Evolutionary conservation across 176 grass and related monocot species (phyloP).

Genomic region (Bothriochloa decipiens): DNA sequence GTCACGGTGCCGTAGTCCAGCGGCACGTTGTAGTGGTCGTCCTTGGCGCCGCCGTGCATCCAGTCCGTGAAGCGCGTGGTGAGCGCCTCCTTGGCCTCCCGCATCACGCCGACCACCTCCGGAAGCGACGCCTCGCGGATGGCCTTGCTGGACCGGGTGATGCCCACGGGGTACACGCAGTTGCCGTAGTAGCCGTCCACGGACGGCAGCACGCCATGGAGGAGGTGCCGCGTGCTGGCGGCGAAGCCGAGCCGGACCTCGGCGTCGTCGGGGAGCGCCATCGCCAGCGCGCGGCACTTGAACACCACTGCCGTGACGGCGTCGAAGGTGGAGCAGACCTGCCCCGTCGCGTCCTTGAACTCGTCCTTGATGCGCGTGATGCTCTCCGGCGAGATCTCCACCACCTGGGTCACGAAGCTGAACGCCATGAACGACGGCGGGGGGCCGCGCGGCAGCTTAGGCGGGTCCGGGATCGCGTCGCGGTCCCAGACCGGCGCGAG

Average conservation of each 20-base stretch:
- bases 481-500: slow-evolving; percentile 63
- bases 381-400: slow-evolving; percentile 59
- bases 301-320: slow-evolving; percentile 69
- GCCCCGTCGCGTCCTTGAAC: slow-evolving; percentile 42
- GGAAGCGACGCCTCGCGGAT: slow-evolving; percentile 47
- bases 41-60: slow-evolving; percentile 60
- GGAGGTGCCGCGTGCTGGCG: slow-evolving; percentile 78
- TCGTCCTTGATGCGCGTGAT: slow-evolving; percentile 63
- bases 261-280: slow-evolving; percentile 39
- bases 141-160: slow-evolving; percentile 40
- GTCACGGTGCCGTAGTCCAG: slow-evolving; percentile 75
- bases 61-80: slow-evolving; percentile 61
- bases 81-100: slow-evolving; percentile 73
- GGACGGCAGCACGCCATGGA: slow-evolving; percentile 56
- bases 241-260: slow-evolving; percentile 80
- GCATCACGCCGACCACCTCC: slow-evolving; percentile 67
- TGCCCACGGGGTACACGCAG: slow-evolving; percentile 73
- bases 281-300: slow-evolving; percentile 63
- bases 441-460: slow-evolving; percentile 53
- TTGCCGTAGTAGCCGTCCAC: slow-evolving; percentile 79
- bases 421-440: slow-evolving; percentile 63
- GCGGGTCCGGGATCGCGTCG: slow-evolving; percentile 63
- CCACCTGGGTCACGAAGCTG: slow-evolving; percentile 68
- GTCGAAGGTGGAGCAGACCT: slow-evolving; percentile 85
- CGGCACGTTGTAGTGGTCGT: slow-evolving; percentile 72